Base-by-base conservation (phyloP, 495 filamentous ascomycete species). In the Aspergillus cavernicola region DNA sequence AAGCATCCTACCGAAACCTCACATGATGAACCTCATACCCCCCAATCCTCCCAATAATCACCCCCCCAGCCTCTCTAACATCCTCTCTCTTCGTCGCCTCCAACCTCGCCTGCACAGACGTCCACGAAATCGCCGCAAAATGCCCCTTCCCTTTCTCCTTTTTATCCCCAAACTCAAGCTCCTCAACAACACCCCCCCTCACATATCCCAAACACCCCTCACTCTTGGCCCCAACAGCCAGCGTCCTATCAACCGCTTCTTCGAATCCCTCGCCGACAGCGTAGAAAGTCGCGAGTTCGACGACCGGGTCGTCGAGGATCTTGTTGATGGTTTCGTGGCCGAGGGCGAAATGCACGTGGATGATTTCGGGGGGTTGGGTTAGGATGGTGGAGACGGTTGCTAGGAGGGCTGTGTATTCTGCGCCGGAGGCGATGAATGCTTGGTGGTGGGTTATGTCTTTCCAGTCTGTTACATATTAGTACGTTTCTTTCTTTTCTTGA, bases 11-110 rank as follows among this genome's bases (percentile, higher is more conserved):
- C 44, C 16, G 44, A 24, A 47, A 47, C 44, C 15, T 23, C 12
- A 47, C 44, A 47, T 47, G 31, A 35, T 36, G 31, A 10, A 47
- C 29, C 18, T 47, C 44, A 28, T 32, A 46, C 6, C 42, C 42
- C 15, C 42, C 42, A 13, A 46, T 22, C 42, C 11, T 33, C 6
- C 42, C 16, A 32, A 33, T 10, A 18, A 46, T n/a, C 18, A 1
- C 18, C 18, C 13, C 3, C 11, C 29, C 29, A 35, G 18, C 9
- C 19, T 47, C 44, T 31, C 15, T 6, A 13, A 47, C 44, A 18
- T 24, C 19, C 18, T 36, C 31, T 18, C 44, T 23, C 44, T 36
- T n/a, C 6, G 31, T 16, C 10, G 29, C 18, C 20, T 23, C 31
- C 19, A 13, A 8, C 9, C 12, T 10, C 4, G 31, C 31, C 29